Evolutionary conservation across 179 eudicot genomes (phyloP).

Genomic region (Beta lomatogona): DNA sequence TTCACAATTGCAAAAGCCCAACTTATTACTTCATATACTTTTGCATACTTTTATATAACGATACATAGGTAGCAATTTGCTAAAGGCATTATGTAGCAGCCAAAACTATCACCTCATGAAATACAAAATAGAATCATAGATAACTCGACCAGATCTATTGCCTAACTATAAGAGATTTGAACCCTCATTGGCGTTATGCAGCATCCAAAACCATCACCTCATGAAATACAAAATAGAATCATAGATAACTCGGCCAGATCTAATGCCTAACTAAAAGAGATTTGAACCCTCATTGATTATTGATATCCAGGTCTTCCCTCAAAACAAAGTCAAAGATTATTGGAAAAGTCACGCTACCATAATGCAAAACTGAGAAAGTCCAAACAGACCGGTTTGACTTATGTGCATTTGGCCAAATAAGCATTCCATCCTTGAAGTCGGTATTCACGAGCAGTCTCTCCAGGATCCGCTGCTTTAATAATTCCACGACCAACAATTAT

Average conservation of each 20-base stretch:
- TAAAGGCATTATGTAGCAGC: background rate
- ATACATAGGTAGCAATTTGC: conserved; percentile 9
- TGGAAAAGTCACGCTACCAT: background rate
- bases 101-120: conserved; percentile 11
- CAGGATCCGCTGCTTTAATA: conserved; percentile 70
- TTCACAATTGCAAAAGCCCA: background rate
- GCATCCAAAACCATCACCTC: conserved; percentile 13
- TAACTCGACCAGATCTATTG: background rate
- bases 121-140: background rate
- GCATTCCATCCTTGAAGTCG: conserved; percentile 88
- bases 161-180: background rate
- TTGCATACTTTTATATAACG: background rate
- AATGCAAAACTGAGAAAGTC: conserved; percentile 1
- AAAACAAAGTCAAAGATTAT: conserved; percentile 7
- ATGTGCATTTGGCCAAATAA: conserved; percentile 52
- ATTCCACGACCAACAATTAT: conserved; percentile 89
- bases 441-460: conserved; percentile 70
- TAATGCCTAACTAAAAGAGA: conserved; percentile 1
- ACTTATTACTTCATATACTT: background rate
- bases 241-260: background rate
- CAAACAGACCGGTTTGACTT: conserved; percentile 3
- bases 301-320: background rate
- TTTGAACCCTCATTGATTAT: background rate
- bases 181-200: background rate
- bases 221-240: background rate